Percentiles rank a stretch among this genome's conserved stretches.
Conservation (phyloP, 148 eudicot genomes). For the Rhododendron mucronatum region DNA sequence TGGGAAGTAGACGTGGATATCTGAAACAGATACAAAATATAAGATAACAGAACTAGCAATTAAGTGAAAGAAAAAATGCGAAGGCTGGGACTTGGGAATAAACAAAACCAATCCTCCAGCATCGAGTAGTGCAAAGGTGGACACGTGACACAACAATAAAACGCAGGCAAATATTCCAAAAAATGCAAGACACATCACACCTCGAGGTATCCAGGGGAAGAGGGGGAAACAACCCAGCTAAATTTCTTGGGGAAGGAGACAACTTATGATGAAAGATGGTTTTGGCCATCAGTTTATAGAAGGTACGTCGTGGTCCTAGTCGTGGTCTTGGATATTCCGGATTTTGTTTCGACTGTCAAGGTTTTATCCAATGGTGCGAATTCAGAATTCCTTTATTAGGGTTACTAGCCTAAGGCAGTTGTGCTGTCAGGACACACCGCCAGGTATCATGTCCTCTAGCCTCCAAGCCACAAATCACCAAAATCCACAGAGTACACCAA, state of each 20-base stretch:
- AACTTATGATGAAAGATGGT: neutral
- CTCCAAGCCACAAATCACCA: neutral
- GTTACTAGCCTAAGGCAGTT: neutral
- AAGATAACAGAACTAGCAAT: neutral
- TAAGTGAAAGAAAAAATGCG: constrained; percentile 1
- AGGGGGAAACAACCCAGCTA: neutral
- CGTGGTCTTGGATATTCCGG: neutral
- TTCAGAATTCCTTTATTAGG: neutral
- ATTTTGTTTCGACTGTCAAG: neutral
- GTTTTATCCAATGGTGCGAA: neutral
- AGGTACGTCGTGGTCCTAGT: neutral
- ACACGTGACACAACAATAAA: neutral
- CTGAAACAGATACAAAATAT: constrained; percentile 34
- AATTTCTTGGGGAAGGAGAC: neutral
- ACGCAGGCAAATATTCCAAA: neutral
- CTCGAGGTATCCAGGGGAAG: neutral
- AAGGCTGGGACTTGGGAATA: neutral
- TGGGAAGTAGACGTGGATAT: constrained; percentile 88
- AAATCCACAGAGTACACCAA: neutral
- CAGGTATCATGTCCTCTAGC: neutral
- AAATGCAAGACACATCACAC: neutral
- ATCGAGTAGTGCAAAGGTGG: neutral
- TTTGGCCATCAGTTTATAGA: neutral
- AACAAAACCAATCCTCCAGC: constrained; percentile 8
- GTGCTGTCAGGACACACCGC: neutral